These are phyloP conservation scores for Mimosa pudica DNA, from an alignment of 306 rosid genomes.

Conservation along the genomic window DNA sequence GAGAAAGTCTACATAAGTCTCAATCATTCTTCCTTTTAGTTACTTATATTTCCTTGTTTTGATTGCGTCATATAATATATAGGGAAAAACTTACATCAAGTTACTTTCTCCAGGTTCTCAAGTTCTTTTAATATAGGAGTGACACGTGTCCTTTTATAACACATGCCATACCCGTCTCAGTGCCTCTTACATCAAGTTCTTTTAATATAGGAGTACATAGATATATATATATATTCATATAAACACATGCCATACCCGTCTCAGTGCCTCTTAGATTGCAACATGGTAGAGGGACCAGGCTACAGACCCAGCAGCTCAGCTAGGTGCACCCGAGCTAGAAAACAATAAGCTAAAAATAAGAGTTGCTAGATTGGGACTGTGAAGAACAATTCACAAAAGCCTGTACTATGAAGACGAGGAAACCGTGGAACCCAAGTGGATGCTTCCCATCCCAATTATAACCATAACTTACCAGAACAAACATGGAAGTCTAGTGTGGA, in stretches of 20 bases:
- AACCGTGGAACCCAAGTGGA: slow-evolving; percentile 7
- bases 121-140: too few species aligned
- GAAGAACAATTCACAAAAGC: slow-evolving; percentile 7
- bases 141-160: too few species aligned
- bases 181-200: too few species aligned
- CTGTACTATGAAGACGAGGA: background rate
- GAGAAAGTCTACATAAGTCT: background rate
- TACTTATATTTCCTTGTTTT: background rate
- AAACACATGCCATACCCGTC: background rate
- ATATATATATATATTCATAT: background rate
- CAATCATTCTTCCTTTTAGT: background rate
- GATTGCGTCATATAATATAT: background rate
- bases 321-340: slow-evolving; percentile 39
- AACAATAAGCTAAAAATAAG: slow-evolving; percentile 41
- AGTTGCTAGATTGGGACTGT: slow-evolving; percentile 25
- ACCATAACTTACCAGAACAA: background rate
- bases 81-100: too few species aligned
- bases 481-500: background rate
- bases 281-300: slow-evolving; percentile 39
- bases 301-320: slow-evolving; percentile 40
- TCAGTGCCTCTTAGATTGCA: slow-evolving; percentile 15
- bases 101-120: too few species aligned
- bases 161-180: too few species aligned
- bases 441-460: background rate
- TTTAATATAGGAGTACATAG: too few species aligned